A percentile compares a stretch with the other conserved stretches of the same genome.
Evolutionary conservation across 306 rosid genomes (phyloP).

Genomic region (Castanospermum australe): DNA sequence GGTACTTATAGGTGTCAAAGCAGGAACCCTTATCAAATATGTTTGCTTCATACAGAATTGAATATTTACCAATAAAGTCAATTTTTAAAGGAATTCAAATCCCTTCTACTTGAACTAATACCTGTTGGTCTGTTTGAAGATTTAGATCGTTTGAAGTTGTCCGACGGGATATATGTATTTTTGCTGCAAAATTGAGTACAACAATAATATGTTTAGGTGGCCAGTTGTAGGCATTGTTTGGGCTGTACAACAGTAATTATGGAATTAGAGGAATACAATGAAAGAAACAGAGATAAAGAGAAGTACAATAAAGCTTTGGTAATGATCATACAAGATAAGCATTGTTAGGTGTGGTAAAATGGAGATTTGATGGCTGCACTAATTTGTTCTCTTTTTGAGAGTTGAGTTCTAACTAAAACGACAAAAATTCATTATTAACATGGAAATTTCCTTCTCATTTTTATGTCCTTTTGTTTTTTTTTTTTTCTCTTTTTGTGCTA

Average conservation of each 20-base stretch:
- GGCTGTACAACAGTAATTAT: constrained; percentile 31
- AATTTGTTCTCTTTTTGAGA: neutral
- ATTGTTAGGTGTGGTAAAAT: constrained; percentile 32
- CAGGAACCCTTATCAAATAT: no score
- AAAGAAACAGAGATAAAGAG: neutral
- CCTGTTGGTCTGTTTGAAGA: no score
- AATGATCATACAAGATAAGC: constrained; percentile 40
- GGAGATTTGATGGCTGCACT: constrained; percentile 26
- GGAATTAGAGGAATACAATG: constrained; percentile 17
- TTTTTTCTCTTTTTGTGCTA: neutral
- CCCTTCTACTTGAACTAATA: no score
- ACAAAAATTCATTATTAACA: neutral
- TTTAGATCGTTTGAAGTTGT: constrained; percentile 27
- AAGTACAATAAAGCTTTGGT: constrained; percentile 17
- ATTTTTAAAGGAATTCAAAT: no score
- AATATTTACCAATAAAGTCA: no score
- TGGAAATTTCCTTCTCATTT: neutral
- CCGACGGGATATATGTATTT: constrained; percentile 15
- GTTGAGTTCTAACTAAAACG: neutral
- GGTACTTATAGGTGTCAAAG: no score
- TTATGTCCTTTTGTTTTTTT: neutral
- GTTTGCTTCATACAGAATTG: no score
- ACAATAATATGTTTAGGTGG: constrained; percentile 32
- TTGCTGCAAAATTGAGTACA: constrained; percentile 27
- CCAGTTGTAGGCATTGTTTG: constrained; percentile 5